Evolutionary conservation across 2,329 filamentous ascomycete genomes (phyloP), one percentile per base, ranked within the genome.

Genomic region (Fusarium sp.): DNA sequence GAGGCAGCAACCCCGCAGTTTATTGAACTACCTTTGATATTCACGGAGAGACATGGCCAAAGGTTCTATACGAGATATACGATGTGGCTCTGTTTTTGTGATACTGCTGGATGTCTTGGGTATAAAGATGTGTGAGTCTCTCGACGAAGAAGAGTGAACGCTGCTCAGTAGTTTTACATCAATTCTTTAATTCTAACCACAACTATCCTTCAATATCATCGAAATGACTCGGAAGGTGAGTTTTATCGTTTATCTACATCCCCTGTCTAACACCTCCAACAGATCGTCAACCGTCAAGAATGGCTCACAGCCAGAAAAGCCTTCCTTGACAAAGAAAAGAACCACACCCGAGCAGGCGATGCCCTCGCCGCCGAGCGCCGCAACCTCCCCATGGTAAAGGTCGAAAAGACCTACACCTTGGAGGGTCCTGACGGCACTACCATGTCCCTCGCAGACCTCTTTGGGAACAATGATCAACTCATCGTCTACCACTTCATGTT

Each of bases 401-500:
- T 83, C 18, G 73, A 75, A 29, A 79, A 80, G 51, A 18, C 70
- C 3, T 79, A 80, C 70, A 75, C 65, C 14, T 82, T 83, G 67
- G 73, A 76, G 14, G 76, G 76, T 1, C 74, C 77, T 13, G 58
- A 71, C 4, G 70, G 74, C 36, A 72, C 72, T 18, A 64, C 42
- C 11, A 46, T 73, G 25, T 73, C 68, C 2, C 69, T 81, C 18
- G 7, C 40, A 2, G 76, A 78, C 3, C 74, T 81, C 46, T 81
- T 81, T 55, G 71, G 71, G 5, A 73, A 71, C 55, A 75, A 75
- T 27, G 74, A 77, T 27, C 77, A 81, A 58, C 76, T 83, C 61
- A 76, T 82, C 46, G 63, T 84, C 34, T 83, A 83, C 68, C 81
- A 84, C 72, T 83, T 83, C 76, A 84, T 84, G 82, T 81, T 83